Evolutionary conservation across 1,284 basidiomycete genomes (phyloP).

Genomic region (Malassezia yamatoensis): DNA sequence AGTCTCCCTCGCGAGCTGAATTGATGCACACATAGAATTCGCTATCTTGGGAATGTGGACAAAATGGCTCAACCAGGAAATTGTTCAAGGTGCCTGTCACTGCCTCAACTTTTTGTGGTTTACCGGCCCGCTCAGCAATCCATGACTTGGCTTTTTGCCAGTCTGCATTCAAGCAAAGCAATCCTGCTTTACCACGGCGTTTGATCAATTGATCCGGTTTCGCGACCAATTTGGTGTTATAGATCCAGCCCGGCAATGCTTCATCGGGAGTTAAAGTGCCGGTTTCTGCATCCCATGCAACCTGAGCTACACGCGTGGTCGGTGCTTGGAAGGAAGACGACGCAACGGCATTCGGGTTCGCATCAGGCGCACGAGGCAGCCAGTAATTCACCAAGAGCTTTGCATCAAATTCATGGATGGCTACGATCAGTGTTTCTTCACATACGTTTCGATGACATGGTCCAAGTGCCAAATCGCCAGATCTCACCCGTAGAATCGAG

Average conservation of each 20-base stretch:
- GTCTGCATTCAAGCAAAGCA: constrained; percentile 79
- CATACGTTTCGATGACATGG: constrained; percentile 19
- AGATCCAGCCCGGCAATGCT: constrained; percentile 70
- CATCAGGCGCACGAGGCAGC: constrained; percentile 42
- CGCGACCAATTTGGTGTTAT: constrained; percentile 45
- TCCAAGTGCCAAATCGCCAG: background rate
- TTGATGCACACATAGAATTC: constrained; percentile 99
- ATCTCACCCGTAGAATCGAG: too few species aligned
- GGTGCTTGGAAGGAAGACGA: constrained; percentile 41
- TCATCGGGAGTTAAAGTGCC: constrained; percentile 68
- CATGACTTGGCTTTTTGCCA: constrained; percentile 65
- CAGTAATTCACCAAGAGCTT: constrained; percentile 48
- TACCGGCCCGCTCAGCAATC: constrained; percentile 82
- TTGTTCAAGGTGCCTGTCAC: constrained; percentile 88
- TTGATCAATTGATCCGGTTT: constrained; percentile 89
- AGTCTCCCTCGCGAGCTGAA: constrained; percentile 85
- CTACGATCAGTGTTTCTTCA: constrained; percentile 14
- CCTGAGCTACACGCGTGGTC: constrained; percentile 42
- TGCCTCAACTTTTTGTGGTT: constrained; percentile 85
- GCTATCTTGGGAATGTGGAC: constrained; percentile 82
- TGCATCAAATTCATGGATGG: constrained; percentile 46
- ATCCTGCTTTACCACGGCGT: constrained; percentile 93
- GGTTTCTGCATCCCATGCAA: constrained; percentile 74
- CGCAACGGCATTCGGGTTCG: constrained; percentile 30
- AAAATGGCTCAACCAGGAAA: constrained; percentile 97